Percentiles rank a stretch among this genome's conserved stretches.
phyloP scores from a whole-genome alignment of 2,329 filamentous ascomycete species.

The Alternaria arborescens region DNA sequence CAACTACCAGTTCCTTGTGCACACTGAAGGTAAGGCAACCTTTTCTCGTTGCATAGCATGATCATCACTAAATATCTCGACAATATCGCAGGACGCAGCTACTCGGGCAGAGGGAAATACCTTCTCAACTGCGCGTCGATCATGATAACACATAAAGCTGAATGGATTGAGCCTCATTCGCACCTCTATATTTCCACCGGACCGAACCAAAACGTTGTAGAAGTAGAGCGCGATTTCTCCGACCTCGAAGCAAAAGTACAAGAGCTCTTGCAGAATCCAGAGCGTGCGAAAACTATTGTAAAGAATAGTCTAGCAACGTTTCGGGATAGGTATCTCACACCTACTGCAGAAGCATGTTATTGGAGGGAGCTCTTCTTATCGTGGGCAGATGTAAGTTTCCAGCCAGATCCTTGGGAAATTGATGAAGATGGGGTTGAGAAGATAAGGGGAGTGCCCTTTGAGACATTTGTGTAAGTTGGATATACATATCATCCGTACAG shows the following conservation, averaged over 20 bases:
- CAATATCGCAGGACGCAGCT: slow-evolving; percentile 33
- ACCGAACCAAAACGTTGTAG: slow-evolving; percentile 28
- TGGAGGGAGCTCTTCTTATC: slow-evolving; percentile 25
- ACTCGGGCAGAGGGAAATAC: slow-evolving; percentile 62
- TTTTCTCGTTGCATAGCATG: not conserved
- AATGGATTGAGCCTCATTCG: slow-evolving; percentile 29
- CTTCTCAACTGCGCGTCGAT: slow-evolving; percentile 56
- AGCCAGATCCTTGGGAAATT: slow-evolving; percentile 15
- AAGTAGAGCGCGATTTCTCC: slow-evolving; percentile 33
- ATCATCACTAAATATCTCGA: not conserved
- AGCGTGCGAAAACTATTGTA: slow-evolving; percentile 20
- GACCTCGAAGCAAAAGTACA: slow-evolving; percentile 23
- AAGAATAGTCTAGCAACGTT: slow-evolving; percentile 26
- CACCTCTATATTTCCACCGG: slow-evolving; percentile 21
- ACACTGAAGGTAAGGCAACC: slow-evolving; percentile 58
- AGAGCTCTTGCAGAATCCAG: slow-evolving; percentile 22
- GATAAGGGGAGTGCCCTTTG: slow-evolving; percentile 5
- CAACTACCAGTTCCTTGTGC: slow-evolving; percentile 53
- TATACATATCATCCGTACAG: not conserved
- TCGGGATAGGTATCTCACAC: slow-evolving; percentile 26
- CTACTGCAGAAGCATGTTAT: slow-evolving; percentile 28
- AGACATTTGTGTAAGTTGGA: slow-evolving; percentile 17
- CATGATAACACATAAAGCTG: slow-evolving; percentile 24
- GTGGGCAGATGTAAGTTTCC: slow-evolving; percentile 24
- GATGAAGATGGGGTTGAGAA: not conserved